Evolutionary conservation across 805 yeast species (phyloP).

Genomic region (Blastobotrys robertii): DNA sequence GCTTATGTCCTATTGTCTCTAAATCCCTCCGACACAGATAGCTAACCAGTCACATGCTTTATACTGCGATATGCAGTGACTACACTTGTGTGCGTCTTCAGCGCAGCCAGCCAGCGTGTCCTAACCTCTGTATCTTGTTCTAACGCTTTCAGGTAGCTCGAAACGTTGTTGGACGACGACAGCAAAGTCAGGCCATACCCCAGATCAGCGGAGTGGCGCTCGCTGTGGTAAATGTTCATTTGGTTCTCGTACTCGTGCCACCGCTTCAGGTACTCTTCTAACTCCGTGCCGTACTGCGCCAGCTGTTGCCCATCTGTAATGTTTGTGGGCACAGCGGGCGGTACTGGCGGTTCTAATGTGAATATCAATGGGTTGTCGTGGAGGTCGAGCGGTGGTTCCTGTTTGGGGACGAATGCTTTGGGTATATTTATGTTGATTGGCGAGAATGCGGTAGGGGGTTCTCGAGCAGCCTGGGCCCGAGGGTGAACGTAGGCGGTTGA

Average conservation of each 20-base stretch:
- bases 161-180: slow-evolving; percentile 6
- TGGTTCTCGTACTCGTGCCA: slow-evolving; percentile 20
- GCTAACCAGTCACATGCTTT: background rate
- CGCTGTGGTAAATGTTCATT: slow-evolving; percentile 16
- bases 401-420: slow-evolving; percentile 2
- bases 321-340: slow-evolving; percentile 13
- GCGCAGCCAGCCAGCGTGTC: slow-evolving; percentile 14
- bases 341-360: slow-evolving; percentile 16
- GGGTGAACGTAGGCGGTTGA: no score
- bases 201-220: slow-evolving; percentile 19
- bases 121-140: slow-evolving; percentile 19
- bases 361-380: slow-evolving; percentile 16
- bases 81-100: slow-evolving; percentile 8
- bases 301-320: slow-evolving; percentile 9
- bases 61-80: background rate
- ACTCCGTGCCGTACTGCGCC: slow-evolving; percentile 10
- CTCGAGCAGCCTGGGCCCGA: background rate
- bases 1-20: background rate
- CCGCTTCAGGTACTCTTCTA: slow-evolving; percentile 12
- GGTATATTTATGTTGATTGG: slow-evolving; percentile 7
- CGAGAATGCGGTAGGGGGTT: slow-evolving; percentile 6
- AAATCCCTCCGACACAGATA: no score
- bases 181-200: slow-evolving; percentile 8
- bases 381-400: slow-evolving; percentile 8
- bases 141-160: slow-evolving; percentile 17